Conservation (phyloP, 2,329 filamentous ascomycete species). For the Sarocladium kiliense region DNA sequence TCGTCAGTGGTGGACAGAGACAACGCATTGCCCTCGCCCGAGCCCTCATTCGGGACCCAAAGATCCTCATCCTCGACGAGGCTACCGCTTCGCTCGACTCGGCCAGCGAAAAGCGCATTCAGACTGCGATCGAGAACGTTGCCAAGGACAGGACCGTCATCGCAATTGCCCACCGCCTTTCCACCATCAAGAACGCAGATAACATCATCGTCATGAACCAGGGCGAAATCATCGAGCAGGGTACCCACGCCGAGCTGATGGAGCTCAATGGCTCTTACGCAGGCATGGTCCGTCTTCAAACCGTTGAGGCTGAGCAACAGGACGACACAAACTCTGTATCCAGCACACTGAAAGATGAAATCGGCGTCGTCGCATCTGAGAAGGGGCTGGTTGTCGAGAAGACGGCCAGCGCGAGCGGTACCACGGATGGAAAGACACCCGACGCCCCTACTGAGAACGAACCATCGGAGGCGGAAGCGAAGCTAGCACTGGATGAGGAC, state of each 20-base stretch:
- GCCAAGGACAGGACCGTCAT: constrained; percentile 56
- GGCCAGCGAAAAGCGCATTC: constrained; percentile 50
- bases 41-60: constrained; percentile 50
- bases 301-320: constrained; percentile 15
- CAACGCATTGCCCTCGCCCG: constrained; percentile 56
- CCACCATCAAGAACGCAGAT: constrained; percentile 59
- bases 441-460: constrained; percentile 33
- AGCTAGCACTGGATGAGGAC: constrained; percentile 14
- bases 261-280: constrained; percentile 44
- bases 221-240: constrained; percentile 58
- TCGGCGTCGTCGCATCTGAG: neutral
- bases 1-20: constrained; percentile 55
- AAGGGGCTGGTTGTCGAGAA: neutral
- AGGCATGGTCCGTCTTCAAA: constrained; percentile 43
- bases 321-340: neutral
- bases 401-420: neutral
- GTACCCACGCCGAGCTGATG: constrained; percentile 57
- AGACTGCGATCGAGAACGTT: constrained; percentile 40
- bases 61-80: constrained; percentile 56
- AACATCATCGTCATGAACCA: constrained; percentile 61
- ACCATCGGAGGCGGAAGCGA: constrained; percentile 19
- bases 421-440: constrained; percentile 12
- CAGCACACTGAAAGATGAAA: neutral
- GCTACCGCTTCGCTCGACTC: constrained; percentile 58
- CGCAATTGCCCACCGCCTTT: constrained; percentile 58